Conservation (phyloP, 1,284 basidiomycete species). For the Heterobasidion annosum region DNA sequence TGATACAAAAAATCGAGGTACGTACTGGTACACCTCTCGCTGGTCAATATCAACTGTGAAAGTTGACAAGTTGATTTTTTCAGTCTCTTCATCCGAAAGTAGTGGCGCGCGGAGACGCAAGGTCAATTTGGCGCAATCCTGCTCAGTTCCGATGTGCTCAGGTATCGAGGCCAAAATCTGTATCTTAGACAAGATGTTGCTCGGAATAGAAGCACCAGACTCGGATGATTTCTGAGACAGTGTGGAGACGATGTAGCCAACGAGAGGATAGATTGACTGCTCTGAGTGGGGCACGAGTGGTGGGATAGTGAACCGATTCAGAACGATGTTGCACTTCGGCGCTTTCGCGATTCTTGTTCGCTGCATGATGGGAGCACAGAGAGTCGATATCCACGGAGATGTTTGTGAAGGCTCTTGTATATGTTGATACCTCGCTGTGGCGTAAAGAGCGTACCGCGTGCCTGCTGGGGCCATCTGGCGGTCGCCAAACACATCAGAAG, state of each 20-base stretch:
- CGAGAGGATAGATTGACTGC: conserved; percentile 14
- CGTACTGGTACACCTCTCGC: conserved; percentile 56
- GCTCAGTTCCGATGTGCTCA: conserved; percentile 36
- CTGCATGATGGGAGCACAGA: conserved; percentile 38
- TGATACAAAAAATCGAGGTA: not conserved
- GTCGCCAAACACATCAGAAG: conserved; percentile 39
- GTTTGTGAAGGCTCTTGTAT: conserved; percentile 31
- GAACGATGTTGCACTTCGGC: conserved; percentile 22
- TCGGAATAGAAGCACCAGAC: conserved; percentile 27
- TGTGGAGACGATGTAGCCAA: conserved; percentile 11
- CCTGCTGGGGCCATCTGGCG: conserved; percentile 32
- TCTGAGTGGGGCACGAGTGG: conserved; percentile 12
- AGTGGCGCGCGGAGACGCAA: conserved; percentile 52
- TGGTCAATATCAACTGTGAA: conserved; percentile 52
- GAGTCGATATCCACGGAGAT: conserved; percentile 28
- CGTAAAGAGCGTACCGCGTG: conserved; percentile 57
- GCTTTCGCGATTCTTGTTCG: conserved; percentile 28
- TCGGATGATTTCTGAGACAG: conserved; percentile 5
- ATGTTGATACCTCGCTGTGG: conserved; percentile 47
- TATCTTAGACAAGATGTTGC: conserved; percentile 47
- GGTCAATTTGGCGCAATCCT: conserved; percentile 37
- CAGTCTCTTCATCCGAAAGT: conserved; percentile 33
- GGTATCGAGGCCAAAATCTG: conserved; percentile 56
- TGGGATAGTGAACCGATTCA: conserved; percentile 38
- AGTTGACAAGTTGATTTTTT: conserved; percentile 40